Evolutionary conservation across 1,139 yeast species (phyloP).

Genomic region (Debaryomycetaceae sp.): DNA sequence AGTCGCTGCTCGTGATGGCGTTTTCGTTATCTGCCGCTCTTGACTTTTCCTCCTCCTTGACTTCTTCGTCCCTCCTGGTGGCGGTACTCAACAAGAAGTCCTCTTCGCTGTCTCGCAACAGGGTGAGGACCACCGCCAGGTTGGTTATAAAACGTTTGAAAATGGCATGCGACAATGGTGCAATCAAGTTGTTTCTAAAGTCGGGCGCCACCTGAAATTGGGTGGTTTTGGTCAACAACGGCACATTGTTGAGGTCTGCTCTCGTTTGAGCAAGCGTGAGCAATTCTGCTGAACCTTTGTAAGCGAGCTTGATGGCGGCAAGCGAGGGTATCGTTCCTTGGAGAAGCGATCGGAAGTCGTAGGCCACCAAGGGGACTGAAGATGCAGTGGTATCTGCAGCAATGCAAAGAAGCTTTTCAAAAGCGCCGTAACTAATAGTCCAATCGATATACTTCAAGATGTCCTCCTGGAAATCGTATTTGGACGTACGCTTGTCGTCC

Average conservation of each 20-base stretch:
- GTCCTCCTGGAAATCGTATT: constrained; percentile 44
- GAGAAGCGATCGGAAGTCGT: constrained; percentile 64
- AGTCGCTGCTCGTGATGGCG: constrained; percentile 3
- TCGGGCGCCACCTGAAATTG: constrained; percentile 15
- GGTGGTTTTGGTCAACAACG: constrained; percentile 15
- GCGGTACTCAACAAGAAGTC: constrained; percentile 61
- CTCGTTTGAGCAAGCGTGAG: constrained; percentile 11
- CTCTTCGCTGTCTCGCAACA: constrained; percentile 81
- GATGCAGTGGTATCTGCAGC: constrained; percentile 60
- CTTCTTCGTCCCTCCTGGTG: constrained; percentile 27
- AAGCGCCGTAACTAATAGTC: constrained; percentile 57
- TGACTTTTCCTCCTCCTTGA: constrained; percentile 8
- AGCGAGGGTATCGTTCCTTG: constrained; percentile 63
- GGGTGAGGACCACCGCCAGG: constrained; percentile 75
- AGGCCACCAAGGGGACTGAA: constrained; percentile 27
- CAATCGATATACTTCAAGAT: constrained; percentile 36
- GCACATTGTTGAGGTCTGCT: constrained; percentile 21
- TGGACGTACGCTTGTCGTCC: constrained; percentile 44
- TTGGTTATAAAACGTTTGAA: constrained; percentile 62
- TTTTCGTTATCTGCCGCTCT: not conserved
- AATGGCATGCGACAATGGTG: constrained; percentile 48
- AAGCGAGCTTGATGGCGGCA: constrained; percentile 33
- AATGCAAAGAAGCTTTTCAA: constrained; percentile 70
- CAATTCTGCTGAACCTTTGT: constrained; percentile 17
- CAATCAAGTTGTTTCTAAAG: constrained; percentile 28